Evolutionary conservation across 139 green algal genomes (phyloP).

Genomic region (Chlorella sp.): DNA sequence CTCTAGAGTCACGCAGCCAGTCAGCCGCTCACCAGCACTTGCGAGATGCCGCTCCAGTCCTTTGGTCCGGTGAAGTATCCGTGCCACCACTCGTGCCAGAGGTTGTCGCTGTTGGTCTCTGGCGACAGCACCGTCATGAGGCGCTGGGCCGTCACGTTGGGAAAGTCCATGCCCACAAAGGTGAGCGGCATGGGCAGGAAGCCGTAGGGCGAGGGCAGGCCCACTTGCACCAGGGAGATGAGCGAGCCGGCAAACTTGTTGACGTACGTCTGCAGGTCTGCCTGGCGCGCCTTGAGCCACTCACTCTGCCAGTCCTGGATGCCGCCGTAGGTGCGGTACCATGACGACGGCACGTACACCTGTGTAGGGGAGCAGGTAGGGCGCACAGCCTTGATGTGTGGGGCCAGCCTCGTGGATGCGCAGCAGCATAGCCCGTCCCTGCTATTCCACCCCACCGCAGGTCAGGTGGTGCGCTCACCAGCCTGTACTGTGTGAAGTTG

Average conservation of each 20-base stretch:
- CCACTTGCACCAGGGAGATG: background rate
- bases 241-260: conserved; percentile 1
- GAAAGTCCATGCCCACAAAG: background rate
- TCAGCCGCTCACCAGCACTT: background rate
- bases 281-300: background rate
- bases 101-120: background rate
- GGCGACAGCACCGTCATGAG: background rate
- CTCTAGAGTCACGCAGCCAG: background rate
- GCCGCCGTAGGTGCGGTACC: background rate
- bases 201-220: background rate
- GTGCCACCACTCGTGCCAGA: conserved; percentile 1
- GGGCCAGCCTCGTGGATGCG: no score
- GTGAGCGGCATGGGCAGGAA: conserved; percentile 1
- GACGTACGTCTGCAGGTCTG: conserved; percentile 4
- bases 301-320: background rate
- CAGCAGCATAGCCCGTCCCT: no score
- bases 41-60: background rate
- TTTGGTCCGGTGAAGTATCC: background rate
- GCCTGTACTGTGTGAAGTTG: conserved; percentile 9
- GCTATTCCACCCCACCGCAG: no score
- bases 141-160: background rate
- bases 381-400: no score
- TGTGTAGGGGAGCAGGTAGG: no score
- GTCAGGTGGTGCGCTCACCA: no score
- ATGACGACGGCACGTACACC: background rate